These are phyloP conservation scores for Colletotrichum lentis DNA, from an alignment of 2,329 filamentous ascomycete genomes.

Conservation along the genomic window DNA sequence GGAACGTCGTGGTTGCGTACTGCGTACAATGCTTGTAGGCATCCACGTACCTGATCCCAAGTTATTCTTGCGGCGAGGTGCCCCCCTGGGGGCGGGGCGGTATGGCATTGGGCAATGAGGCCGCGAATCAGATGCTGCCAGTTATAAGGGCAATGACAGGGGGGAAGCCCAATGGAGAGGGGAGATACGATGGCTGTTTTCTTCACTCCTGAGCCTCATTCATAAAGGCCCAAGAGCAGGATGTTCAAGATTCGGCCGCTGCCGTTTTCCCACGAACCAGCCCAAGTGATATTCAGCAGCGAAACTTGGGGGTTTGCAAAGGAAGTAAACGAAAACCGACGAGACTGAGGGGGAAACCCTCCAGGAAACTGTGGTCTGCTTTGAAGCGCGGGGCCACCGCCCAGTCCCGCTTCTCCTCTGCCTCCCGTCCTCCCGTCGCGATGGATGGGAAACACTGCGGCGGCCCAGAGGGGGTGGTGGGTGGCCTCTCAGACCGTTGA, in stretches of 20 bases:
- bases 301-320: not conserved
- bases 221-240: not conserved
- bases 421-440: not conserved
- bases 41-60: not conserved
- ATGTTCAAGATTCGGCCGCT: not conserved
- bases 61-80: not conserved
- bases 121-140: not conserved
- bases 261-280: not conserved
- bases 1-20: not conserved
- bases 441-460: not conserved
- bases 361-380: no score
- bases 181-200: not conserved
- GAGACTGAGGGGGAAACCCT: no score
- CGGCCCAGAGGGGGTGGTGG: not conserved
- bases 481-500: not conserved
- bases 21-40: not conserved
- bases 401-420: not conserved
- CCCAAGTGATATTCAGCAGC: not conserved
- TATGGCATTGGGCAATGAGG: not conserved
- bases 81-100: not conserved
- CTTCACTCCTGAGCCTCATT: not conserved
- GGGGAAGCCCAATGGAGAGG: not conserved
- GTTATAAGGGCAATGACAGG: no score
- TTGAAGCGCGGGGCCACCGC: not conserved
- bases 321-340: not conserved